These are phyloP conservation scores for Musa itinerans DNA, from an alignment of 176 grass and related monocot species.

Conservation along the genomic window DNA sequence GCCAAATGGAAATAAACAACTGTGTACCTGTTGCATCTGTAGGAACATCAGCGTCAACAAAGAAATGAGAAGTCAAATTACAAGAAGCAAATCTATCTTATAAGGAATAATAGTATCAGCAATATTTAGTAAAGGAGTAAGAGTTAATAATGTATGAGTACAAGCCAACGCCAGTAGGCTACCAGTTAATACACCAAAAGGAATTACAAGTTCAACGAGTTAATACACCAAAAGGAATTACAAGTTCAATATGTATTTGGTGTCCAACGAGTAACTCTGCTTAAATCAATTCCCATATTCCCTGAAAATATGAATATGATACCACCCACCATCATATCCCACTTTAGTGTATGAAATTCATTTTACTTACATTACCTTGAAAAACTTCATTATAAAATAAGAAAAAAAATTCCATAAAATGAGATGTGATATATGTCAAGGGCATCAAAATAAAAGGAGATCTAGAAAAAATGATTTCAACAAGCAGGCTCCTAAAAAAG, in stretches of 20 bases:
- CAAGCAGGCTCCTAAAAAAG: too few species aligned
- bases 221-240: not conserved
- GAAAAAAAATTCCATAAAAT: not conserved
- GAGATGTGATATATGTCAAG: not conserved
- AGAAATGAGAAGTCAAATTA: not conserved
- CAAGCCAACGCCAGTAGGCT: not conserved
- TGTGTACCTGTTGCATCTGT: conserved; percentile 49
- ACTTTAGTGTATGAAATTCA: not conserved
- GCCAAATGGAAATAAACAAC: conserved; percentile 74
- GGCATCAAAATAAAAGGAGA: too few species aligned
- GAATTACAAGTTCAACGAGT: not conserved
- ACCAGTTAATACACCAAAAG: not conserved
- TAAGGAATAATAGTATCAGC: not conserved
- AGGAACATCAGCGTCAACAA: conserved; percentile 14
- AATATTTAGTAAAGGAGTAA: not conserved
- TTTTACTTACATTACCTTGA: too few species aligned
- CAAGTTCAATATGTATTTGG: not conserved
- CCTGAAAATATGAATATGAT: not conserved
- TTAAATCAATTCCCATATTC: not conserved
- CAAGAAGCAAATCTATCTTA: not conserved
- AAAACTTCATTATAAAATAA: too few species aligned
- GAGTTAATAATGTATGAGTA: not conserved
- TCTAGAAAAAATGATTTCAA: too few species aligned
- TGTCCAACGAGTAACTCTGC: not conserved
- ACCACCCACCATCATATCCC: not conserved